These are phyloP conservation scores for Mycosphaerella arachidis DNA, from an alignment of 2,329 filamentous ascomycete species.

Conservation along the genomic window DNA sequence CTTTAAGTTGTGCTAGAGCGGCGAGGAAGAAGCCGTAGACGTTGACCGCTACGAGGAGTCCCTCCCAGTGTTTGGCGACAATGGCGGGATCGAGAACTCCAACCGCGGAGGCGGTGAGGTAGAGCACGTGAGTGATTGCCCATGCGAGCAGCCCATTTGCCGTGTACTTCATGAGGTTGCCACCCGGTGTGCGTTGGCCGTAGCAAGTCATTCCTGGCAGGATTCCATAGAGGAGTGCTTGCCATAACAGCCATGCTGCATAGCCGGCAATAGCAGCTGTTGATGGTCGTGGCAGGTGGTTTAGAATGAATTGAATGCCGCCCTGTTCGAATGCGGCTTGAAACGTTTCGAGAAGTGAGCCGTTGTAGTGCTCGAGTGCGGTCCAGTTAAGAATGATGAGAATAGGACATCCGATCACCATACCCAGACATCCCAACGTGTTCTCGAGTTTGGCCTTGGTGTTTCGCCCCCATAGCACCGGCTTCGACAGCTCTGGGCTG, in stretches of 20 bases:
- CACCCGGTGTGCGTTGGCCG: slow-evolving; percentile 11
- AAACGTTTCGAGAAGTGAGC: slow-evolving; percentile 1
- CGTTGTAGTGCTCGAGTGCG: slow-evolving; percentile 11
- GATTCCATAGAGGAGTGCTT: slow-evolving; percentile 4
- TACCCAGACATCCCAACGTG: neutral
- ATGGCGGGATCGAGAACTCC: slow-evolving; percentile 5
- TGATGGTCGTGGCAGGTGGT: slow-evolving; percentile 4
- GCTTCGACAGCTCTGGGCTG: neutral
- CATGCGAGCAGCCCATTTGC: slow-evolving; percentile 12
- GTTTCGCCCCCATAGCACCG: neutral
- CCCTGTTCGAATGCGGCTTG: neutral
- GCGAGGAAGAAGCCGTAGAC: slow-evolving; percentile 5
- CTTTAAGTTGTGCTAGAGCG: slow-evolving; percentile 2
- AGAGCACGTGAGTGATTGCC: slow-evolving; percentile 1
- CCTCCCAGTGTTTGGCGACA: slow-evolving; percentile 9
- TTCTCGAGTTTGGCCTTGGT: slow-evolving; percentile 4
- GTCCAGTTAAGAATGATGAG: slow-evolving; percentile 9
- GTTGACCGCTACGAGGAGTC: slow-evolving; percentile 6
- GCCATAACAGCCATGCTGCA: slow-evolving; percentile 5
- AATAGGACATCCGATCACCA: slow-evolving; percentile 4
- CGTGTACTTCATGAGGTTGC: slow-evolving; percentile 7
- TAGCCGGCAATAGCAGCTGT: slow-evolving; percentile 4
- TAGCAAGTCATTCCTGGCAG: slow-evolving; percentile 7
- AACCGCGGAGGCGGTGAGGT: neutral
- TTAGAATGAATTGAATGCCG: neutral